Evolutionary conservation across 768 basidiomycete genomes (phyloP).

Genomic region (Lactarius akahatsu): DNA sequence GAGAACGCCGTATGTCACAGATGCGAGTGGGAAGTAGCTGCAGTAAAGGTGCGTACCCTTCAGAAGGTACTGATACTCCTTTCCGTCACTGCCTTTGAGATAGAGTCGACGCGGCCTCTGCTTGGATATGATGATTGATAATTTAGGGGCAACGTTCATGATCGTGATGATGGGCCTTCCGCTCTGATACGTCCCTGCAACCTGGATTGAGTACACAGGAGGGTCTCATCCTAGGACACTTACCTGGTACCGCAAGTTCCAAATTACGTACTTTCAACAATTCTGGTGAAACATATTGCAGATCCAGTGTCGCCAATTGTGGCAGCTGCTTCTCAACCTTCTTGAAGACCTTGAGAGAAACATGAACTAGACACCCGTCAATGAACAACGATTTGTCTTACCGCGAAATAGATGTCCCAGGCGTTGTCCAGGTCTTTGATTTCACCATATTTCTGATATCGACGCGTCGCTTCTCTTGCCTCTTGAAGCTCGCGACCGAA

Average conservation of each 20-base stretch:
- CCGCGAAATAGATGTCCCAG: slow-evolving; percentile 98
- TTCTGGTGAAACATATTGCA: slow-evolving; percentile 96
- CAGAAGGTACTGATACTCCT: slow-evolving; percentile 87
- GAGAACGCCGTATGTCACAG: background rate
- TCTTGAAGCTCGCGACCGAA: slow-evolving; percentile 92
- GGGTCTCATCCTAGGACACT: slow-evolving; percentile 24
- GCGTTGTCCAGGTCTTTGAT: slow-evolving; percentile 90
- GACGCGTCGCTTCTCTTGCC: slow-evolving; percentile 86
- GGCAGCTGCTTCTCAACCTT: slow-evolving; percentile 94
- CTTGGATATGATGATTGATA: slow-evolving; percentile 94
- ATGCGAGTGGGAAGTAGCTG: background rate
- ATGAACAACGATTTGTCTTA: slow-evolving; percentile 38
- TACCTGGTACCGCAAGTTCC: slow-evolving; percentile 95
- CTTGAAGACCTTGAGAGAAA: slow-evolving; percentile 74
- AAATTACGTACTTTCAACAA: slow-evolving; percentile 85
- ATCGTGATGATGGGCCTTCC: slow-evolving; percentile 84
- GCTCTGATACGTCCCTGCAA: slow-evolving; percentile 84
- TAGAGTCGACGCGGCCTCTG: slow-evolving; percentile 90
- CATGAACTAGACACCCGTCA: slow-evolving; percentile 5
- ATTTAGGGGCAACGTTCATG: slow-evolving; percentile 78
- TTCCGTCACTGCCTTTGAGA: slow-evolving; percentile 86
- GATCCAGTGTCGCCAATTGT: slow-evolving; percentile 81
- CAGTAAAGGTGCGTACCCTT: slow-evolving; percentile 62
- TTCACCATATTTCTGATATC: slow-evolving; percentile 85
- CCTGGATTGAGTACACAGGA: background rate